Conservation (phyloP, 805 yeast genomes). For the Ogataea zsoltii region DNA sequence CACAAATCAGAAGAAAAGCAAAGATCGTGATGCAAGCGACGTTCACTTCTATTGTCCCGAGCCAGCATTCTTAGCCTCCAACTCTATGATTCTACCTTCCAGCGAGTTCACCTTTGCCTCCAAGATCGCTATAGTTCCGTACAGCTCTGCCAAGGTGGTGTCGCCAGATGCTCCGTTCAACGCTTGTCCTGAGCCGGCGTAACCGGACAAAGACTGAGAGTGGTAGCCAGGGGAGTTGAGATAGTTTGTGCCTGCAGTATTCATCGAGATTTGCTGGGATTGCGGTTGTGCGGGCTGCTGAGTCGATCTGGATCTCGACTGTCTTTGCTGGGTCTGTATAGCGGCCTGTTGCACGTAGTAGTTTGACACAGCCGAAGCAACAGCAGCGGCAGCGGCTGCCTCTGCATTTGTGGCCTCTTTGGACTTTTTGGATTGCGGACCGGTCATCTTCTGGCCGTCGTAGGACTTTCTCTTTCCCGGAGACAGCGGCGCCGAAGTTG, state of each 20-base stretch:
- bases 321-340: conserved; percentile 21
- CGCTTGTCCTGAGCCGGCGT: conserved; percentile 8
- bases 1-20: background rate
- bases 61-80: conserved; percentile 18
- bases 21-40: background rate
- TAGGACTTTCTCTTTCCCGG: conserved; percentile 14
- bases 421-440: conserved; percentile 11
- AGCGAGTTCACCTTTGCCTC: conserved; percentile 23
- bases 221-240: conserved; percentile 12
- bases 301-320: conserved; percentile 19
- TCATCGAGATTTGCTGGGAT: conserved; percentile 13
- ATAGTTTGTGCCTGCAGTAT: conserved; percentile 10
- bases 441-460: conserved; percentile 9
- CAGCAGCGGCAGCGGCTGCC: conserved; percentile 24
- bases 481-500: conserved; percentile 3
- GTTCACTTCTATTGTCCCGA: conserved; percentile 5
- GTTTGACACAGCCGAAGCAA: conserved; percentile 21
- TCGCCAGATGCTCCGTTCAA: conserved; percentile 9
- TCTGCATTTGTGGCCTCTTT: conserved; percentile 19
- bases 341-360: conserved; percentile 21
- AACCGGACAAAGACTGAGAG: conserved; percentile 10
- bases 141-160: conserved; percentile 16
- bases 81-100: conserved; percentile 19
- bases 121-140: conserved; percentile 21
- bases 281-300: conserved; percentile 14